Conservation (phyloP, 2,329 filamentous ascomycete species). For the Pseudocercospora fuligena region DNA sequence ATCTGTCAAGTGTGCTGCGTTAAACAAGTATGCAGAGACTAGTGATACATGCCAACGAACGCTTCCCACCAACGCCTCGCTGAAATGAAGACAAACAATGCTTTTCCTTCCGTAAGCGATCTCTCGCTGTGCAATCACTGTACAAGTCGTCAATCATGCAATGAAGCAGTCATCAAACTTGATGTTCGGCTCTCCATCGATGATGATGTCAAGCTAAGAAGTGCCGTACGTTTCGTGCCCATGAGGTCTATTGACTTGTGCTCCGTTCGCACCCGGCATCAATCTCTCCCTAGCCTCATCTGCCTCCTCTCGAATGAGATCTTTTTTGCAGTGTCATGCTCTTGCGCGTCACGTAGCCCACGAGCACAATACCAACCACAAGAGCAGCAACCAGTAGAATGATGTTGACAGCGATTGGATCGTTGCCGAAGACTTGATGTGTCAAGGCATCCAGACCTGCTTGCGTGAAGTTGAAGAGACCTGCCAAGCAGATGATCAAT, state of each 20-base stretch:
- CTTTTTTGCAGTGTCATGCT: conserved; percentile 51
- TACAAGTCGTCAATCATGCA: neutral
- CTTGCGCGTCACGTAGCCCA: conserved; percentile 66
- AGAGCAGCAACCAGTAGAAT: conserved; percentile 67
- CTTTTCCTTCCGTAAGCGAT: conserved; percentile 6
- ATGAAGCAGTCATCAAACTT: neutral
- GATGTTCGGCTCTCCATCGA: neutral
- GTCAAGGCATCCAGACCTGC: conserved; percentile 79
- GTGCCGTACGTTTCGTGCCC: conserved; percentile 39
- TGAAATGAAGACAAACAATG: conserved; percentile 1
- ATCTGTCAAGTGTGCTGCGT: conserved; percentile 6
- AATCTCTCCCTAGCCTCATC: conserved; percentile 47
- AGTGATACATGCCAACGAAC: neutral
- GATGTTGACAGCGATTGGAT: conserved; percentile 79
- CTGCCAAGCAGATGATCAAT: conserved; percentile 82
- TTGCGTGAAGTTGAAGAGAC: conserved; percentile 83
- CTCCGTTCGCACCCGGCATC: conserved; percentile 43
- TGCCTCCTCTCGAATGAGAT: conserved; percentile 50
- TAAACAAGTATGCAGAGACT: neutral
- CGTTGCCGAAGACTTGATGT: conserved; percentile 70
- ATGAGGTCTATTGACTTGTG: conserved; percentile 33
- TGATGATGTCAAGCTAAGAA: neutral
- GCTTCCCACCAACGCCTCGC: conserved; percentile 14
- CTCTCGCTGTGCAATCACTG: neutral
- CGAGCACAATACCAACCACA: conserved; percentile 67